A percentile compares a stretch with the other conserved stretches of the same genome.
Evolutionary conservation across 768 basidiomycete genomes (phyloP).

Genomic region (Tricholomella constricta): DNA sequence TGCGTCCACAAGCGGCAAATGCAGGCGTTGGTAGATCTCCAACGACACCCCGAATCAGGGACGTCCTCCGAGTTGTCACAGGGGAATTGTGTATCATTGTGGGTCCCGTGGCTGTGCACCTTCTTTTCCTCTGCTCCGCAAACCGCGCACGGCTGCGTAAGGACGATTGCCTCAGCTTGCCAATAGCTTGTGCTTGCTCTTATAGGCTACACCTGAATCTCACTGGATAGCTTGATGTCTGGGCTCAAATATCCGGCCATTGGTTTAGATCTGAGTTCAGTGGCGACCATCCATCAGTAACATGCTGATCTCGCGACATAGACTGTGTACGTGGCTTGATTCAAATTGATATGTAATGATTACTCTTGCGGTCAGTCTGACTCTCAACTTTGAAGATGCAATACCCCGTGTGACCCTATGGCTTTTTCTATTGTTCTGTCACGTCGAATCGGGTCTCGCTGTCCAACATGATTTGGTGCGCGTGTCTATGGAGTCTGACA

Average conservation of each 20-base stretch:
- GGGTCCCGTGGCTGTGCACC: constrained; percentile 43
- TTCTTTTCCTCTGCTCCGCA: constrained; percentile 18
- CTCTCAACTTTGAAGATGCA: constrained; percentile 4
- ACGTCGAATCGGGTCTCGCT: constrained; percentile 2
- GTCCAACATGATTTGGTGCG: neutral
- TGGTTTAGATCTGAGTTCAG: no score
- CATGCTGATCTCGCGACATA: neutral
- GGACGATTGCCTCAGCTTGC: neutral
- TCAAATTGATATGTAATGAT: neutral
- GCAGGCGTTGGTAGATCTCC: constrained; percentile 11
- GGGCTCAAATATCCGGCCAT: neutral
- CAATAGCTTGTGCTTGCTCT: neutral
- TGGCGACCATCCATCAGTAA: constrained; percentile 1
- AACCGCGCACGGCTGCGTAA: neutral
- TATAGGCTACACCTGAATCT: neutral
- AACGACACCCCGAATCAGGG: constrained; percentile 14
- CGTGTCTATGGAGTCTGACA: neutral
- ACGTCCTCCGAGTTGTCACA: constrained; percentile 7
- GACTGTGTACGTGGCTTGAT: neutral
- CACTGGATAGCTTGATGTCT: neutral
- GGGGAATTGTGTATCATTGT: constrained; percentile 42
- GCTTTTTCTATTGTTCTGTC: constrained; percentile 19
- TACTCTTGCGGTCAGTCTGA: neutral
- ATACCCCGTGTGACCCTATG: constrained; percentile 5
- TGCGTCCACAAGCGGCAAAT: neutral